A percentile compares a stretch with the other conserved stretches of the same genome.
Conservation (phyloP, 2,329 filamentous ascomycete species). For the Pseudopyricularia cyperi region DNA sequence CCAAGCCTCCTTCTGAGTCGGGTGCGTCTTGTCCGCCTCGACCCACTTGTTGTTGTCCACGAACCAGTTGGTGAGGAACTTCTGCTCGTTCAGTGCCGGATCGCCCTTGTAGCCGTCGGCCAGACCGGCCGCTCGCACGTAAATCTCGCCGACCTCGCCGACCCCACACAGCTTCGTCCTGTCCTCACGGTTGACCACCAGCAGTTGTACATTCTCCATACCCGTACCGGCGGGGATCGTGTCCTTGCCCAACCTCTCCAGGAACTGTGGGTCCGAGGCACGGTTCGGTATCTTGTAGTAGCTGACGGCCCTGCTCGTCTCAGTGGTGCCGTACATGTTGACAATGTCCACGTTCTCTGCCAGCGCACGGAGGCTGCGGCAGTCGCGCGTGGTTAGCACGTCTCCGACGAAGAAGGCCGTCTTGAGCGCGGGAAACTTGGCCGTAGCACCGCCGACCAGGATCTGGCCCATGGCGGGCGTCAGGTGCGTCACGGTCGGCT, state of each 20-base stretch:
- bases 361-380: conserved; percentile 59
- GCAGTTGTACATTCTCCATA: conserved; percentile 79
- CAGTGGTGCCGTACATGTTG: conserved; percentile 84
- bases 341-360: conserved; percentile 64
- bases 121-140: conserved; percentile 68
- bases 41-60: conserved; percentile 60
- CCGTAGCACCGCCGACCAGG: conserved; percentile 68
- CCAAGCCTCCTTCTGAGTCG: conserved; percentile 53
- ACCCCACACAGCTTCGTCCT: conserved; percentile 58
- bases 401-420: conserved; percentile 88
- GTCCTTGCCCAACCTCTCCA: conserved; percentile 38
- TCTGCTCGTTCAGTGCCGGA: conserved; percentile 47
- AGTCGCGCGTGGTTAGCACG: conserved; percentile 74
- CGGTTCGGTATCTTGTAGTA: conserved; percentile 67
- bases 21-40: conserved; percentile 42
- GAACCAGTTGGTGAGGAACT: conserved; percentile 82
- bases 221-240: conserved; percentile 73
- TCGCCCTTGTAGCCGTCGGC: conserved; percentile 50
- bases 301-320: conserved; percentile 68
- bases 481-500: conserved; percentile 70
- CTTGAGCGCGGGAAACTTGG: conserved; percentile 64
- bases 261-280: conserved; percentile 40
- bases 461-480: conserved; percentile 97
- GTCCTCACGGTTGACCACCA: conserved; percentile 64
- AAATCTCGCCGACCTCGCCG: conserved; percentile 76